phyloP scores from a whole-genome alignment of 1,284 basidiomycete species.

The Irpex sp. region DNA sequence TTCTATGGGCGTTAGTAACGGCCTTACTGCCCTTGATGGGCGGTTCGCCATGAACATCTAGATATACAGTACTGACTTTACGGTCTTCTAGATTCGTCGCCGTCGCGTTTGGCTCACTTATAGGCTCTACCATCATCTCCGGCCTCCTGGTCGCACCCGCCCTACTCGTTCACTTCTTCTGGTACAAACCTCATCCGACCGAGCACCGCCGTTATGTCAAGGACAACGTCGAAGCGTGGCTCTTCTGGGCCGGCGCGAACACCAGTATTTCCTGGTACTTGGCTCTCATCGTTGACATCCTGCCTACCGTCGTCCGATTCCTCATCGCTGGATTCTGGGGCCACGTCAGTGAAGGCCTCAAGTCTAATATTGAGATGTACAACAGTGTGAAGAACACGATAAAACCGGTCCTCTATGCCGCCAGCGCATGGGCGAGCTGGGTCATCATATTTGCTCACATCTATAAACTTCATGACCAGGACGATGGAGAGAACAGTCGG shows the following conservation, averaged over 20 bases:
- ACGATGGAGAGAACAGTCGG: conserved; percentile 37
- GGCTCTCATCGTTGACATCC: conserved; percentile 60
- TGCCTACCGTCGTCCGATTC: conserved; percentile 49
- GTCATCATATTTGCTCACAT: conserved; percentile 61
- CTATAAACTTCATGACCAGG: conserved; percentile 45
- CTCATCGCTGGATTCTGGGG: conserved; percentile 61
- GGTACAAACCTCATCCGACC: conserved; percentile 55
- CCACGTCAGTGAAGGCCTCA: conserved; percentile 64
- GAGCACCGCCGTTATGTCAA: conserved; percentile 53
- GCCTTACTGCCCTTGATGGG: neutral
- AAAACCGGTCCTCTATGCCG: conserved; percentile 65
- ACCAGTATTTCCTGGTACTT: conserved; percentile 71
- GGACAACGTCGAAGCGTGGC: conserved; percentile 68
- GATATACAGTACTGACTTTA: neutral
- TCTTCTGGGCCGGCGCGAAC: conserved; percentile 75
- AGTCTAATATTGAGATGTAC: conserved; percentile 62
- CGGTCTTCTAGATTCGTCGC: conserved; percentile 42
- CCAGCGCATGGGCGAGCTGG: conserved; percentile 65
- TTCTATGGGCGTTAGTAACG: neutral
- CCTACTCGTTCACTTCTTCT: conserved; percentile 59
- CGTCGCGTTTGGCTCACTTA: conserved; percentile 62
- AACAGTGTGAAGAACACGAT: conserved; percentile 59
- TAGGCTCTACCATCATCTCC: conserved; percentile 64
- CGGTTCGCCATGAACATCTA: neutral
- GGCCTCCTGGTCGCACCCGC: conserved; percentile 54